A percentile compares a stretch with the other conserved stretches of the same genome.
Evolutionary conservation across 2,329 filamentous ascomycete species (phyloP).

Genomic region (Uncinocarpus reesii): DNA sequence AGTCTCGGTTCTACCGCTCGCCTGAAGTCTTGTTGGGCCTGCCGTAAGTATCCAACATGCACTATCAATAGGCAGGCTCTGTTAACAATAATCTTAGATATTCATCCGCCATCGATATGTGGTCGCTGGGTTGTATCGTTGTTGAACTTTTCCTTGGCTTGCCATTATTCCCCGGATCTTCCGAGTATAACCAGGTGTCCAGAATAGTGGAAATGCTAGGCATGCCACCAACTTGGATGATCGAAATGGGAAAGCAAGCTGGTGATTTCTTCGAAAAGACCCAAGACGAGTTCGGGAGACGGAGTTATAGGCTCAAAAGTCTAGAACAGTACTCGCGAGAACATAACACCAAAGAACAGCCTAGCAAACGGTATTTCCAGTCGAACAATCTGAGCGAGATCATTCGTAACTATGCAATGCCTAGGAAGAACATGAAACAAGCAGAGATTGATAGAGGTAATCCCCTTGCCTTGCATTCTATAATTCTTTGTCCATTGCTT

Average conservation of each 20-base stretch:
- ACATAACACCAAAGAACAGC: constrained; percentile 92
- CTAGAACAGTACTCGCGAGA: constrained; percentile 98
- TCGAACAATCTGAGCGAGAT: constrained; percentile 91
- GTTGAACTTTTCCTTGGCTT: constrained; percentile 93
- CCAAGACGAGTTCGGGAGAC: constrained; percentile 81
- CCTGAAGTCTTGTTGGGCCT: constrained; percentile 91
- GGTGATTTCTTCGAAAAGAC: constrained; percentile 94
- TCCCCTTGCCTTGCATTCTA: constrained; percentile 20
- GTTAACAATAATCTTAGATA: constrained; percentile 45
- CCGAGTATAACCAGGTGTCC: constrained; percentile 96
- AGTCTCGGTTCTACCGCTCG: constrained; percentile 94
- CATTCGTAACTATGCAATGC: constrained; percentile 96
- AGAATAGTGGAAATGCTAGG: constrained; percentile 97
- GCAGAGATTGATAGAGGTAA: constrained; percentile 90
- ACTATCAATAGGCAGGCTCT: not conserved
- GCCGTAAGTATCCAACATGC: constrained; percentile 42
- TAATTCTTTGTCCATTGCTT: constrained; percentile 14
- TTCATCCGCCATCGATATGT: constrained; percentile 98
- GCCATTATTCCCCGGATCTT: constrained; percentile 90
- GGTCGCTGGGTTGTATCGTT: constrained; percentile 96
- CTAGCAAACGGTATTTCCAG: constrained; percentile 99
- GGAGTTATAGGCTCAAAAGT: constrained; percentile 83
- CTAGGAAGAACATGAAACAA: constrained; percentile 98
- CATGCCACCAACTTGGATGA: constrained; percentile 95
- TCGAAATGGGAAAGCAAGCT: constrained; percentile 96